Conservation (phyloP, 345 rosid genomes). For the Populus nigra region DNA sequence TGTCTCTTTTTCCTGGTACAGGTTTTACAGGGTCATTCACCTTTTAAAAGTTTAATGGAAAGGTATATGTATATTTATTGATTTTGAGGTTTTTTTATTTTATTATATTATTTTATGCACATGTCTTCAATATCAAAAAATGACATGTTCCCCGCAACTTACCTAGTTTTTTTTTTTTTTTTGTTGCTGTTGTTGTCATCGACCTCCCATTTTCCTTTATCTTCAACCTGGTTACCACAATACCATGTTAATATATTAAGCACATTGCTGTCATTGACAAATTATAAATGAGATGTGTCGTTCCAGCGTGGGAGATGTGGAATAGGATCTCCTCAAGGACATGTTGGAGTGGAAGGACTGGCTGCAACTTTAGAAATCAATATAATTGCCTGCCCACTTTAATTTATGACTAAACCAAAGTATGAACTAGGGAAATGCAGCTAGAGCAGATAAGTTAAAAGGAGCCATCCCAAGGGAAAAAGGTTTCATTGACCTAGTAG, state of each 20-base stretch:
- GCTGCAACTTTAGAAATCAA: background rate
- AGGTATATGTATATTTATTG: conserved; percentile 20
- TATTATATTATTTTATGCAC: background rate
- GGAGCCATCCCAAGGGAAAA: background rate
- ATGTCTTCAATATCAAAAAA: background rate
- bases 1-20: conserved; percentile 22
- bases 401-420: background rate
- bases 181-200: too few species aligned
- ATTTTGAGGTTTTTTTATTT: background rate
- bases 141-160: background rate
- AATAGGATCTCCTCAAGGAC: background rate
- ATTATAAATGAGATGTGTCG: background rate
- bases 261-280: background rate
- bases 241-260: background rate
- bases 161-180: background rate
- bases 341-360: conserved; percentile 5
- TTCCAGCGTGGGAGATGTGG: background rate
- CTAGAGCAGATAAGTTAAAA: background rate
- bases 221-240: background rate
- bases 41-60: conserved; percentile 41
- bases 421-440: background rate
- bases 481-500: background rate
- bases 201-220: background rate
- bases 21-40: conserved; percentile 51
- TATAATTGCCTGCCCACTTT: background rate